phyloP scores from a whole-genome alignment of 2,329 filamentous ascomycete species.

The Fusarium citri region DNA sequence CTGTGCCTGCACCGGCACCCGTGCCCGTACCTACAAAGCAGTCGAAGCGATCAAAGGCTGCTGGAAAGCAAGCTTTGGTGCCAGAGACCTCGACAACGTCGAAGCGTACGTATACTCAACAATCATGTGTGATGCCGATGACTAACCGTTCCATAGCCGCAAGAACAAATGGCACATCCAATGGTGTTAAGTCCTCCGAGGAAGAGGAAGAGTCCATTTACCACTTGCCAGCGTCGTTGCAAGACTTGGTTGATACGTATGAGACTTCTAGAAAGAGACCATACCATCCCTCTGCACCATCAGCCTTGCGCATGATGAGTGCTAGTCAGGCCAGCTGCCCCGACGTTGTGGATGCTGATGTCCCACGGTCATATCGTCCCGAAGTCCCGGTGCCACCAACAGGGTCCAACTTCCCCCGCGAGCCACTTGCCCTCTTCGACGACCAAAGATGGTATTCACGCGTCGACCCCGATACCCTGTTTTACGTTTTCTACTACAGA shows the following conservation, averaged over 20 bases:
- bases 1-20: slow-evolving; percentile 36
- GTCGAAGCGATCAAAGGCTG: slow-evolving; percentile 57
- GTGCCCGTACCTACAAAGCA: slow-evolving; percentile 48
- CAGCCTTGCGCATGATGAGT: slow-evolving; percentile 79
- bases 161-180: slow-evolving; percentile 64
- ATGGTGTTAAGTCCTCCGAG: slow-evolving; percentile 61
- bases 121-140: not conserved
- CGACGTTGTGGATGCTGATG: slow-evolving; percentile 81
- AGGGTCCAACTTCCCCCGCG: slow-evolving; percentile 88
- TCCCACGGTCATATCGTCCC: slow-evolving; percentile 85
- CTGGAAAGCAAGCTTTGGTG: slow-evolving; percentile 57
- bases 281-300: slow-evolving; percentile 69
- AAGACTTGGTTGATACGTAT: slow-evolving; percentile 91
- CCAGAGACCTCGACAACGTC: slow-evolving; percentile 57
- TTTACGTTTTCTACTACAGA: slow-evolving; percentile 99
- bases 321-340: slow-evolving; percentile 80
- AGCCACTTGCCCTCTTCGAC: slow-evolving; percentile 91
- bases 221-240: slow-evolving; percentile 87
- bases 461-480: slow-evolving; percentile 95
- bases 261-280: slow-evolving; percentile 82
- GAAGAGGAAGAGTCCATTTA: slow-evolving; percentile 85
- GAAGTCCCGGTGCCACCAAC: slow-evolving; percentile 80
- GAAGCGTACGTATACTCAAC: slow-evolving; percentile 54
- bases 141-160: slow-evolving; percentile 47
- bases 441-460: slow-evolving; percentile 87